phyloP scores from a whole-genome alignment of 1,139 yeast species.

The Entelexis paramagnoliae region DNA sequence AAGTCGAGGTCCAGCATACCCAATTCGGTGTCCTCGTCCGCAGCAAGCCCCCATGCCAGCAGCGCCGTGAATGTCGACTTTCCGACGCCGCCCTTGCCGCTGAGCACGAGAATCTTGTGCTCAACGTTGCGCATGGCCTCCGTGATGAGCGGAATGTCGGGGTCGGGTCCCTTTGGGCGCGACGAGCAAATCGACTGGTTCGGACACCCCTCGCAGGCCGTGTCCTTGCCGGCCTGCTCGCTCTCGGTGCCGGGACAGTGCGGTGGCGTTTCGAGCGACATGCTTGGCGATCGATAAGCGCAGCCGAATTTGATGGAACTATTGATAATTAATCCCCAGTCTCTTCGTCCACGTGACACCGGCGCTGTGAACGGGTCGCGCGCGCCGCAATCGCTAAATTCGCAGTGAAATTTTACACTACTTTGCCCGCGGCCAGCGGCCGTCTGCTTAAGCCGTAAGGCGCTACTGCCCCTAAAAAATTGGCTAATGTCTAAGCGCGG shows the following conservation, averaged over 20 bases:
- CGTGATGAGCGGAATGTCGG: slow-evolving; percentile 74
- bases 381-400: too few species aligned
- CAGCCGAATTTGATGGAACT: too few species aligned
- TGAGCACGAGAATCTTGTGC: slow-evolving; percentile 75
- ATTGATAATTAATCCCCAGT: not conserved
- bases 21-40: slow-evolving; percentile 74
- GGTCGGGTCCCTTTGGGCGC: slow-evolving; percentile 85
- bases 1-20: slow-evolving; percentile 97
- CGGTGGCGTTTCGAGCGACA: slow-evolving; percentile 36
- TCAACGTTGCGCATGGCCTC: slow-evolving; percentile 55
- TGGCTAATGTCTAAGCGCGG: too few species aligned
- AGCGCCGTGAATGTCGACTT: slow-evolving; percentile 91
- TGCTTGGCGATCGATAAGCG: not conserved
- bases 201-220: slow-evolving; percentile 92
- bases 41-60: slow-evolving; percentile 95
- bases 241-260: slow-evolving; percentile 99
- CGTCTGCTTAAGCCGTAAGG: too few species aligned
- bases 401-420: too few species aligned
- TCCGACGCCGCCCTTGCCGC: slow-evolving; percentile 99
- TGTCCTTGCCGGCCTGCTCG: slow-evolving; percentile 84
- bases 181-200: slow-evolving; percentile 84
- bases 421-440: too few species aligned
- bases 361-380: too few species aligned
- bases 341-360: not conserved
- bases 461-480: too few species aligned